Evolutionary conservation across 257 asterid genomes (phyloP).

Genomic region (Misopates orontium): DNA sequence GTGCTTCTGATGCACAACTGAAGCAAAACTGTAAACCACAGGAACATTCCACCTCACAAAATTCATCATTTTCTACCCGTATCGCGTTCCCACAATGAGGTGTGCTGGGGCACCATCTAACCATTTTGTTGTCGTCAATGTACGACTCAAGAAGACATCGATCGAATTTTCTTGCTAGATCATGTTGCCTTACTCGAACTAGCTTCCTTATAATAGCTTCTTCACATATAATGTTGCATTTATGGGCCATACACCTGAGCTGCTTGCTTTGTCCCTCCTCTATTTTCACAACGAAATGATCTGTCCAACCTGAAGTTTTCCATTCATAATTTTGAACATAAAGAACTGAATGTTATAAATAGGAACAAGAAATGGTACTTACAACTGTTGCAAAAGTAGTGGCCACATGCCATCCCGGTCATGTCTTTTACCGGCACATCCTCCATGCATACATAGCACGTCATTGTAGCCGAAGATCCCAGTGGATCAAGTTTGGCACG

Average conservation of each 20-base stretch:
- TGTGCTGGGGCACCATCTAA: constrained; percentile 87
- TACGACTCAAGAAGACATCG: constrained; percentile 83
- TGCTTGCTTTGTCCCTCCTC: constrained; percentile 94
- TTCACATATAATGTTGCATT: constrained; percentile 83
- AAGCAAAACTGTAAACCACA: constrained; percentile 90
- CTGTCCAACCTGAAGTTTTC: constrained; percentile 77
- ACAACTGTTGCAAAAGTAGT: constrained; percentile 86
- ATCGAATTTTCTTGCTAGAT: constrained; percentile 78
- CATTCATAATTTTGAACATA: neutral
- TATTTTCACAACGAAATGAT: constrained; percentile 81
- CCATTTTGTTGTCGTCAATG: constrained; percentile 92
- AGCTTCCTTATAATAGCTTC: constrained; percentile 66
- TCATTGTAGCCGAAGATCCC: constrained; percentile 39
- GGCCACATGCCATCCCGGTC: constrained; percentile 83
- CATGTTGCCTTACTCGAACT: constrained; percentile 59
- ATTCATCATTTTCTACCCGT: constrained; percentile 74
- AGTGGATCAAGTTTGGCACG: constrained; percentile 38
- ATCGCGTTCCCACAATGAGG: constrained; percentile 96
- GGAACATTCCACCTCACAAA: constrained; percentile 87
- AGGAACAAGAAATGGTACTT: constrained; percentile 34
- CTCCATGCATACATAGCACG: constrained; percentile 75
- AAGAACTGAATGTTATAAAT: neutral
- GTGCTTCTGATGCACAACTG: constrained; percentile 79
- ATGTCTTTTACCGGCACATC: constrained; percentile 61
- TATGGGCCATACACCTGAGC: constrained; percentile 87